Conservation (phyloP, 495 filamentous ascomycete species). For the Echria macrotheca region DNA sequence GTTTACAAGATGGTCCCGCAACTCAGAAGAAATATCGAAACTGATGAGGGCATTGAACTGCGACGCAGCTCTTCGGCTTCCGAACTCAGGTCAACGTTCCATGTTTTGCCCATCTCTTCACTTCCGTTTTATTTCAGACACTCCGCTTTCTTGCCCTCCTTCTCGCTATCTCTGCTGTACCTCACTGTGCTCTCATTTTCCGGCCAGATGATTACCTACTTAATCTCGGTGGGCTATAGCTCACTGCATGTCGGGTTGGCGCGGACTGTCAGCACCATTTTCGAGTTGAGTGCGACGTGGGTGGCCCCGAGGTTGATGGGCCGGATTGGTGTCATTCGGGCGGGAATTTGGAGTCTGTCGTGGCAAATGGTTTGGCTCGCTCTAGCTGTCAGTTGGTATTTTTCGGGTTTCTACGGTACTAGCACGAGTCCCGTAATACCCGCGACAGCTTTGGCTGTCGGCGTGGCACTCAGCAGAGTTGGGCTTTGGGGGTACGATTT, state of each 20-base stretch:
- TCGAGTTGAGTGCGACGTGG: slow-evolving; percentile 49
- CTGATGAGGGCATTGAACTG: neutral
- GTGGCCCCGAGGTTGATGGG: slow-evolving; percentile 45
- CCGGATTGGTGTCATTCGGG: slow-evolving; percentile 50
- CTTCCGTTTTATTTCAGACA: slow-evolving; percentile 39
- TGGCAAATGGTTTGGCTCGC: slow-evolving; percentile 55
- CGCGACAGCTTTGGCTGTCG: slow-evolving; percentile 43
- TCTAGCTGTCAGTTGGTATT: slow-evolving; percentile 39
- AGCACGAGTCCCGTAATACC: slow-evolving; percentile 23
- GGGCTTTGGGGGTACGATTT: slow-evolving; percentile 69
- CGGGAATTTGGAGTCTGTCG: slow-evolving; percentile 58
- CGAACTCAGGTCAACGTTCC: neutral
- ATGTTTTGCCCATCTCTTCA: slow-evolving; percentile 12
- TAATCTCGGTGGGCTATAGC: slow-evolving; percentile 39
- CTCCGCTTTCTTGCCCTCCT: slow-evolving; percentile 47
- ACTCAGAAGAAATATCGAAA: neutral
- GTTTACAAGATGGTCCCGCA: slow-evolving; percentile 23
- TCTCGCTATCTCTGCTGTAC: slow-evolving; percentile 52
- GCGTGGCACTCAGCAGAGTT: slow-evolving; percentile 53
- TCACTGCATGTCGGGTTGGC: slow-evolving; percentile 34
- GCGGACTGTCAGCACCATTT: slow-evolving; percentile 31
- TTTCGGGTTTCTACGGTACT: slow-evolving; percentile 14
- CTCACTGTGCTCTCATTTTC: slow-evolving; percentile 56
- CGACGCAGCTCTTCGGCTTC: neutral
- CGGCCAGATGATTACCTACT: slow-evolving; percentile 56